Base-by-base conservation (phyloP, 116 monocot genomes). In the Iris pallida region DNA sequence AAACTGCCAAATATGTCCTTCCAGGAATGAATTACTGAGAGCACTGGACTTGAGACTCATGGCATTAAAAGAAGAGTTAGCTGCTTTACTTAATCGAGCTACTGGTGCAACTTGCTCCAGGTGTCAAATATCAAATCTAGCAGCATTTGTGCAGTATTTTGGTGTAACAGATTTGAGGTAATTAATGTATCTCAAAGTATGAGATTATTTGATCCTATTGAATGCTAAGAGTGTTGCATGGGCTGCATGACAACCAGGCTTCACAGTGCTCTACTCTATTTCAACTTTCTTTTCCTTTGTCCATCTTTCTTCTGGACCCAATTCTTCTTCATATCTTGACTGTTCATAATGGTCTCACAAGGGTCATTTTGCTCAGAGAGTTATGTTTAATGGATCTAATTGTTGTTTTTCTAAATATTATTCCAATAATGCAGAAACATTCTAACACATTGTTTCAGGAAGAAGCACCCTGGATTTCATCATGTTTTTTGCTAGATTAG, bases 31-130 rank as follows among this genome's bases (percentile, higher is more conserved):
- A 59, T 76, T 98, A 65, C 62, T 92, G 11, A 69, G 74, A 67
- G 97, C 97, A 47, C 44, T 98, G 69, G 88, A 98, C 53, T 54
- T 86, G 63, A 87, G 97, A 59, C 69, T 98, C 16, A n/a, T 48
- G 1, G 80, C 78, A 58, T 67, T 98, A 74, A 83, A 84, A 66
- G 85, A 92, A 72, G 97, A 98, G 70, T 65, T 87, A 51, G 71
- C 59, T 46, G 63, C 68, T 42, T 52, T 71, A 44, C 84, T 98
- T 66, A 75, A 62, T 51, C 56, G 55, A 80, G 87, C 85, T 66
- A 57, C 77, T 6, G 81, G 93, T 46, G 71, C 62, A 43, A 74
- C 76, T 46, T 85, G 75, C 51, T 81, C 81, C 12, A 58, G 55
- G 30, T 71, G 64, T 42, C 80, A 85, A 63, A 79, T 98, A 20